A percentile compares a stretch with the other conserved stretches of the same genome.
Conservation (phyloP, 2,329 filamentous ascomycete genomes). For the Apiospora phragmitis region DNA sequence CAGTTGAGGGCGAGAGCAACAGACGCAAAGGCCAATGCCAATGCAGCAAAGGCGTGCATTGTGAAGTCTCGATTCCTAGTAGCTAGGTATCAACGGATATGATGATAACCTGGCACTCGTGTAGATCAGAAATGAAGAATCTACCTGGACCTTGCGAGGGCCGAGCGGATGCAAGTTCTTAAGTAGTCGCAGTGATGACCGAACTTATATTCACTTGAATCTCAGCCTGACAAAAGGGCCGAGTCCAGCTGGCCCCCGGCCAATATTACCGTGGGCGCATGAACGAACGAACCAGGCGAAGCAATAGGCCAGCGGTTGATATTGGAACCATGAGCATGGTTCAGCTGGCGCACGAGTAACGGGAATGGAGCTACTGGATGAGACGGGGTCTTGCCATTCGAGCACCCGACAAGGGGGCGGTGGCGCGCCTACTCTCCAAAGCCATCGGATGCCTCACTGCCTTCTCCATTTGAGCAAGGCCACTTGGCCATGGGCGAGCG, state of each 20-base stretch:
- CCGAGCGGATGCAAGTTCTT: not conserved
- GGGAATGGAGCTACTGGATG: not conserved
- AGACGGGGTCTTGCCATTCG: not conserved
- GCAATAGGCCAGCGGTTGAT: not conserved
- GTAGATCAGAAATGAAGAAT: not conserved
- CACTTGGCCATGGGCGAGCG: not conserved
- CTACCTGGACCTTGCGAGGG: not conserved
- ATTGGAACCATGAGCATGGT: slow-evolving; percentile 2
- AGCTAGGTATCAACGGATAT: not conserved
- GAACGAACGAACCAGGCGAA: not conserved
- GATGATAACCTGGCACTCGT: not conserved
- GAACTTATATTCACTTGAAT: not conserved
- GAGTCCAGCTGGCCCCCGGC: not conserved
- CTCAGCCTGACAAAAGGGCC: not conserved
- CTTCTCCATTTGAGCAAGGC: not conserved
- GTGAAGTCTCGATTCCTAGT: not conserved
- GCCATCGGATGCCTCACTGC: not conserved
- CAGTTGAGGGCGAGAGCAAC: slow-evolving; percentile 38
- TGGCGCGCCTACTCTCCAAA: not conserved
- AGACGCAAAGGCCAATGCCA: not conserved
- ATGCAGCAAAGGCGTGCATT: not conserved
- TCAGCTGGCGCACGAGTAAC: not conserved
- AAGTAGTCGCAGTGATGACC: not conserved
- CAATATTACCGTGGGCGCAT: not conserved
- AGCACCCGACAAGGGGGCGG: not conserved